Base-by-base conservation (phyloP, 805 yeast genomes). In the Cyberlindnera saturnus region DNA sequence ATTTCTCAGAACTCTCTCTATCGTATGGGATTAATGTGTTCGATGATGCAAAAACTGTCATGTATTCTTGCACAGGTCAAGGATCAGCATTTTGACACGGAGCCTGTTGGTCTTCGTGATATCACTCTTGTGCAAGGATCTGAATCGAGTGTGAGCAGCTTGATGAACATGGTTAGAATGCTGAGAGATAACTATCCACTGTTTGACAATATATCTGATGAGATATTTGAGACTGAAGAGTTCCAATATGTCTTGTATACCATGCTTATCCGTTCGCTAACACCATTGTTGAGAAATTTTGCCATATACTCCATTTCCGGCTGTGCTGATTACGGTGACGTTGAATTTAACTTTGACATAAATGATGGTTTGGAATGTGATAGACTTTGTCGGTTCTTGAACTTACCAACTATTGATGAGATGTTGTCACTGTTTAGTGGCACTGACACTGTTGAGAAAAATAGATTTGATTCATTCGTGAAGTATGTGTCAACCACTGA, bases 221-320 rank as follows among this genome's bases (percentile, higher is more conserved):
- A 51, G 14, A 45, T 48, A 0, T 45, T 51, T 44, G 58, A 44
- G 51, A 53, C 50, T 17, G 39, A 31, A 3, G 46, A 38, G 10
- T 64, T 70, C 44, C 69, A 77, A 0, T 42, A 57, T 28, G 65
- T 74, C 2, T 47, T 81, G 3, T 78, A 70, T 52, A 66, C 81
- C 0, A 69, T 83, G 75, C 37, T 81, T 17, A 57, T 73, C n/a
- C 79, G 76, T 52, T 61, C 80, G 1, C 59, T 73, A 8, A 74
- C 83, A 0, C 87, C 89, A 17, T 86, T 81, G 50, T 65, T 86
- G 42, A 68, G 95, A 49, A 74, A 77, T 51, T 66, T 78, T 14
- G 73, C 82, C 6, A 74, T 86, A 6, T 78, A 74, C 51, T 67
- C 79, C 0, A 70, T 62, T 55, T 75, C 78, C 20, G 61, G 66